Evolutionary conservation across 2,329 filamentous ascomycete species (phyloP), one percentile per base, ranked within the genome.

Genomic region (Trichoderma sp.): DNA sequence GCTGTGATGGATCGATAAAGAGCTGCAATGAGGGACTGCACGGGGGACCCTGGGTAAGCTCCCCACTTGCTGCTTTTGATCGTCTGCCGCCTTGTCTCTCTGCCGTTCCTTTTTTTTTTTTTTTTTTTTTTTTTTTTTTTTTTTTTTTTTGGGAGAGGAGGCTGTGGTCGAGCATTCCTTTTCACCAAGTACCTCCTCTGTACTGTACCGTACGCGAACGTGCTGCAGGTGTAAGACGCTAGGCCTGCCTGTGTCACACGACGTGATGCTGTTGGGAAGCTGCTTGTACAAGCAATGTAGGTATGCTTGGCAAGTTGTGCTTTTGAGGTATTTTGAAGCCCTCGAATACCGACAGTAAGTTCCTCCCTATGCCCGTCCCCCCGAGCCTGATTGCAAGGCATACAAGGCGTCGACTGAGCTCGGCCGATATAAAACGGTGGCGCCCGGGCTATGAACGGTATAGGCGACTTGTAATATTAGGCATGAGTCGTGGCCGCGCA

Each of bases 151-250:
- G 5, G 61, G 61, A n/a, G 21, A 59, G 54, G 14, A 51, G 30
- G 39, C 58, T 37, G 54, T 37, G 64, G 39, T 39, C 51, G 54
- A 59, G 10, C 10, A 30, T 37, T 59, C 63, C 39, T 51, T 26
- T 51, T 51, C 54, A 59, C 54, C 13, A 34, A 13, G 32, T 34
- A 34, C 32, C 32, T 34, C 13, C 11, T 34, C 14, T 34, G 32
- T 59, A n/a, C n/a, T n/a, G n/a, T n/a, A n/a, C n/a, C n/a, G n/a
- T n/a, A 66, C 21, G 64, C 52, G 54, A 59, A 28, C 43, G 21
- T 66, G 52, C 37, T 49, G 64, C 58, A 30, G 39, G 54, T 59
- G 64, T 59, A 66, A 66, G 64, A 58, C 64, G 64, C 64, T 66
- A 66, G 64, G 37, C 39, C 28, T 66, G 54, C n/a, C 49, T 28